Base-by-base conservation (phyloP, 345 rosid genomes). In the Turritis glabra region DNA sequence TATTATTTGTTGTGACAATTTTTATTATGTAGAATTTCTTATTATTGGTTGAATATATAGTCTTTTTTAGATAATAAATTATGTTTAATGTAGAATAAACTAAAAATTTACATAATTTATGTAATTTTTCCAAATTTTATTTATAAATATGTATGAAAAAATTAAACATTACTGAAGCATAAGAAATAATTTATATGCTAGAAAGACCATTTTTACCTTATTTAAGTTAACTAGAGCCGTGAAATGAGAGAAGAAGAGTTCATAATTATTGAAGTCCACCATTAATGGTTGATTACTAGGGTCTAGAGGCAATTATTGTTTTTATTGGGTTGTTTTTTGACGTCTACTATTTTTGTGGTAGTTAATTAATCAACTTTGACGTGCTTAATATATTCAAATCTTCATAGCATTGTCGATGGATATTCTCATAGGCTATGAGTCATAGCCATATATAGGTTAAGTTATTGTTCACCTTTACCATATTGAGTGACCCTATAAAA, bases 151-250 rank as follows among this genome's bases (percentile, higher is more conserved):
- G 27, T 26, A 26, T 26, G 27, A 26, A 26, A 26, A 3, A 26
- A 3, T 26, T 3, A 3, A 26, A 26, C 27, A 26, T 1, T 3
- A 26, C 4, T 26, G 2, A 26, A 26, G 4, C 27, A 26, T 26
- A 26, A 26, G 4, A 26, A 38, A 18, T 18, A 35, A 48, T 8
- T 17, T 22, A 37, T 61, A 37, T 26, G 59, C 15, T 51, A 23
- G 4, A 17, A 50, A 58, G 51, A 27, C 52, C 30, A 51, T 40
- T 32, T 19, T 19, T 11, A 61, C 44, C 35, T 53, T 64, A n/a
- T 10, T 26, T 37, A 54, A 29, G 44, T 47, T 67, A 75, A 68
- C 29, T 30, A 23, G 37, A 67, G 32, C 79, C 69, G 74, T 69
- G 52, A 32, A 52, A 21, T 46, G 30, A 41, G 60, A 43, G 38